These are phyloP conservation scores for Kazachstania bromeliacearum DNA, from an alignment of 805 yeast genomes.

Conservation along the genomic window DNA sequence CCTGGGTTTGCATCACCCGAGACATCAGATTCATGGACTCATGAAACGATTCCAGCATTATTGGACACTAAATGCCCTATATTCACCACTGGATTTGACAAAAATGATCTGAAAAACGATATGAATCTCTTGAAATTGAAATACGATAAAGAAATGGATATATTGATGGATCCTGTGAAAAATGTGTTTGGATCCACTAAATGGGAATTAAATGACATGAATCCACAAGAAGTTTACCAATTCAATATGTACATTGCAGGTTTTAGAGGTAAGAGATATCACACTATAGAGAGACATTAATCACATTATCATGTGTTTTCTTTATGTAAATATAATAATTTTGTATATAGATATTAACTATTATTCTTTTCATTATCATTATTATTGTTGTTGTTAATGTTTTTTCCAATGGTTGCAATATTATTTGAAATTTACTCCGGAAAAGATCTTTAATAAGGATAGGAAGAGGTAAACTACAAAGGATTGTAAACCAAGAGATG, in stretches of 20 bases:
- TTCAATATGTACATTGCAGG: slow-evolving; percentile 86
- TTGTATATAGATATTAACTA: neutral
- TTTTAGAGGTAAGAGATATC: slow-evolving; percentile 93
- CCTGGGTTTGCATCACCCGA: slow-evolving; percentile 88
- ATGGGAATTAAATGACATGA: slow-evolving; percentile 86
- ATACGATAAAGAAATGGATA: slow-evolving; percentile 69
- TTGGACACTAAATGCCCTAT: slow-evolving; percentile 90
- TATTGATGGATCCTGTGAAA: slow-evolving; percentile 61
- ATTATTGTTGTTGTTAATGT: too few species aligned
- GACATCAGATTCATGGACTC: slow-evolving; percentile 78
- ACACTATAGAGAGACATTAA: slow-evolving; percentile 42
- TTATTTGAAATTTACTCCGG: too few species aligned
- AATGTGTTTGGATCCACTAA: slow-evolving; percentile 80
- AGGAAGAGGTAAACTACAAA: too few species aligned
- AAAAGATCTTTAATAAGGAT: too few species aligned
- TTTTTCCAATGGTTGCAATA: too few species aligned
- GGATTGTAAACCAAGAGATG: too few species aligned
- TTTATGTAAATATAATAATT: neutral
- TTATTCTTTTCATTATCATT: neutral
- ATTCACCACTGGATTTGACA: slow-evolving; percentile 83
- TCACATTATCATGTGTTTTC: neutral
- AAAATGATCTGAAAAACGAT: slow-evolving; percentile 61
- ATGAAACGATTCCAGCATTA: slow-evolving; percentile 72
- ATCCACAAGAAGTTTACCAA: slow-evolving; percentile 90
- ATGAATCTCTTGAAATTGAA: slow-evolving; percentile 56